These are phyloP conservation scores for Hypoxylon subgilvum DNA, from an alignment of 495 filamentous ascomycete genomes.

Conservation along the genomic window DNA sequence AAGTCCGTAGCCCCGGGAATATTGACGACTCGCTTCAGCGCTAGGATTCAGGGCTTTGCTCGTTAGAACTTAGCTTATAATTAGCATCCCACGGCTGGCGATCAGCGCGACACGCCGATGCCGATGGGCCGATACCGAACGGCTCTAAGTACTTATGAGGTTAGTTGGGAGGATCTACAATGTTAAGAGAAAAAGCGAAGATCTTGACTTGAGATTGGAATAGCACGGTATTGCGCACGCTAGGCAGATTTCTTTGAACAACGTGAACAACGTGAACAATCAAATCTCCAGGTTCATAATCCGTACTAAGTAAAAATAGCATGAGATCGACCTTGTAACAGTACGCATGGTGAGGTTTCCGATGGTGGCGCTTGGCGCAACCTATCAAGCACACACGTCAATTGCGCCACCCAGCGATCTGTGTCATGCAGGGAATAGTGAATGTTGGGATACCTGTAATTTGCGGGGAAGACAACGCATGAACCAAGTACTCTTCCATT, in stretches of 20 bases:
- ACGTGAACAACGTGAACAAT: too few relatives aligned
- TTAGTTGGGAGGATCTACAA: too few relatives aligned
- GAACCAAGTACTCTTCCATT: neutral
- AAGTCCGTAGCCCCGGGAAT: conserved; percentile 23
- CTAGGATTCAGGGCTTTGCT: neutral
- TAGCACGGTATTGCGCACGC: too few relatives aligned
- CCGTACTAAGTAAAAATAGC: neutral
- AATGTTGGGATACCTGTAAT: conserved; percentile 1
- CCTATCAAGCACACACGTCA: neutral
- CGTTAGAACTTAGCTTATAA: neutral
- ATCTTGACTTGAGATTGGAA: neutral
- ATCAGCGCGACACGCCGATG: conserved; percentile 27
- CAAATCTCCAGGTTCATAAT: too few relatives aligned
- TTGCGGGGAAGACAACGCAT: conserved; percentile 17
- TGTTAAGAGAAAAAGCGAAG: too few relatives aligned
- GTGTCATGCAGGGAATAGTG: conserved; percentile 1
- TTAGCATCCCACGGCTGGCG: neutral
- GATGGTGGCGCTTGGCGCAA: conserved; percentile 5
- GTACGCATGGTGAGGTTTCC: neutral
- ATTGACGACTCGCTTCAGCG: conserved; percentile 1
- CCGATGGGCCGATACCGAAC: conserved; percentile 17
- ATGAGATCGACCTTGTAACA: neutral
- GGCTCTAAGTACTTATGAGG: neutral
- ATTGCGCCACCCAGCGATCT: conserved; percentile 18
- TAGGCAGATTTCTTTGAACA: neutral